These are phyloP conservation scores for Harringtonia lauricola DNA, from an alignment of 2,329 filamentous ascomycete genomes.

Conservation along the genomic window DNA sequence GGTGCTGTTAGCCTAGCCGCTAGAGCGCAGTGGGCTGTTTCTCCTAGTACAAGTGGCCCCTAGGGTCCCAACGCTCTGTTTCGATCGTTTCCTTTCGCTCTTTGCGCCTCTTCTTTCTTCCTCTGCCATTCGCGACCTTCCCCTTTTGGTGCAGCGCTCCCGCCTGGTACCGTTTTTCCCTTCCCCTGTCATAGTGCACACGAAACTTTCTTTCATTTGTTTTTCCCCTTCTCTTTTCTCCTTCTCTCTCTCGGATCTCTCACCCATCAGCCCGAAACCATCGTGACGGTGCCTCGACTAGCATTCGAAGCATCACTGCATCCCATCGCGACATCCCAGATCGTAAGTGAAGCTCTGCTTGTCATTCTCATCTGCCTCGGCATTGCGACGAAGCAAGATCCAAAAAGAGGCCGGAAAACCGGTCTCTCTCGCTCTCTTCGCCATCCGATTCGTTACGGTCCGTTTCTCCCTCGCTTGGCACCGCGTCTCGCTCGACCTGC, in stretches of 20 bases:
- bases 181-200: not conserved
- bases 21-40: too few relatives aligned
- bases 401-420: not conserved
- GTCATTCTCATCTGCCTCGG: not conserved
- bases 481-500: too few relatives aligned
- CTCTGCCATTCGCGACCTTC: constrained; percentile 5
- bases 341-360: not conserved
- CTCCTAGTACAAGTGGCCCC: not conserved
- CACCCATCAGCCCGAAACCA: not conserved
- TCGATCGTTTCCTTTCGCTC: not conserved
- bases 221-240: constrained; percentile 1
- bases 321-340: not conserved
- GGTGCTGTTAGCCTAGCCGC: too few relatives aligned
- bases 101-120: constrained; percentile 1
- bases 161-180: constrained; percentile 4
- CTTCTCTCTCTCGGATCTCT: not conserved
- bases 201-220: not conserved
- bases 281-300: too few relatives aligned
- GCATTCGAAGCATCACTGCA: not conserved
- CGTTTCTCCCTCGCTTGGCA: not conserved
- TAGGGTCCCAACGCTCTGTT: not conserved
- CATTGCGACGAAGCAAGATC: too few relatives aligned
- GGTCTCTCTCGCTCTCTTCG: not conserved
- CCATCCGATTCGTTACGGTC: not conserved
- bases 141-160: constrained; percentile 7